These are phyloP conservation scores for Globisporangium alternatum DNA, from an alignment of 352 stramenopile genomes.

Conservation along the genomic window DNA sequence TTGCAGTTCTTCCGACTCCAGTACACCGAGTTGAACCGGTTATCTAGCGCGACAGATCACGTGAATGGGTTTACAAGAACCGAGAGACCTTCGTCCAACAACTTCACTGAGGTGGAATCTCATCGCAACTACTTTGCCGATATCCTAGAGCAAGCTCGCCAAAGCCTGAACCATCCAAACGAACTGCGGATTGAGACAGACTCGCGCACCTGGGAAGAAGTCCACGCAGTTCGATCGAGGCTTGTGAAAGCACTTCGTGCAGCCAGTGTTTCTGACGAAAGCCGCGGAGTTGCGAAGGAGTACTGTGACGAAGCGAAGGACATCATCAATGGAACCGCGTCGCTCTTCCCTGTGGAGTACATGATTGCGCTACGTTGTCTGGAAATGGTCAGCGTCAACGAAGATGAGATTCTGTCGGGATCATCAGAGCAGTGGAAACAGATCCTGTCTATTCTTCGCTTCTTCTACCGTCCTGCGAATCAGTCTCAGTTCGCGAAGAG, in stretches of 20 bases:
- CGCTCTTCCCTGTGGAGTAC: slow-evolving; percentile 61
- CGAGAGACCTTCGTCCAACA: slow-evolving; percentile 3
- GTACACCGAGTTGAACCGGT: slow-evolving; percentile 43
- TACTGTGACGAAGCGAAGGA: slow-evolving; percentile 29
- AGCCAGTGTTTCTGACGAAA: slow-evolving; percentile 21
- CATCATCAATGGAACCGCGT: slow-evolving; percentile 35
- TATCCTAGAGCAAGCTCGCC: slow-evolving; percentile 3
- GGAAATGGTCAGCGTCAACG: slow-evolving; percentile 29
- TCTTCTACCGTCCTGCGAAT: slow-evolving; percentile 73
- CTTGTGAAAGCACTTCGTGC: slow-evolving; percentile 38
- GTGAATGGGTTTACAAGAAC: neutral
- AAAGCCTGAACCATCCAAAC: slow-evolving; percentile 16
- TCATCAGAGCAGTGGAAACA: slow-evolving; percentile 34
- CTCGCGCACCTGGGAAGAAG: slow-evolving; percentile 36
- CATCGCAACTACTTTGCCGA: slow-evolving; percentile 8
- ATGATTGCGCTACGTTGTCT: slow-evolving; percentile 50
- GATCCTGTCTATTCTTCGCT: slow-evolving; percentile 44
- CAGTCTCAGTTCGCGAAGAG: slow-evolving; percentile 45
- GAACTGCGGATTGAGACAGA: slow-evolving; percentile 34
- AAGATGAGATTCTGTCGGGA: slow-evolving; percentile 26
- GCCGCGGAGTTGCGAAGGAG: slow-evolving; percentile 20
- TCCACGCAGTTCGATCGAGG: slow-evolving; percentile 35
- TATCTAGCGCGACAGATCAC: slow-evolving; percentile 3
- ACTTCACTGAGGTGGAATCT: slow-evolving; percentile 4
- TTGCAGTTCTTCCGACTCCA: slow-evolving; percentile 60